Evolutionary conservation across 305 asterid species (phyloP).

Genomic region (Fraxinus velutina): DNA sequence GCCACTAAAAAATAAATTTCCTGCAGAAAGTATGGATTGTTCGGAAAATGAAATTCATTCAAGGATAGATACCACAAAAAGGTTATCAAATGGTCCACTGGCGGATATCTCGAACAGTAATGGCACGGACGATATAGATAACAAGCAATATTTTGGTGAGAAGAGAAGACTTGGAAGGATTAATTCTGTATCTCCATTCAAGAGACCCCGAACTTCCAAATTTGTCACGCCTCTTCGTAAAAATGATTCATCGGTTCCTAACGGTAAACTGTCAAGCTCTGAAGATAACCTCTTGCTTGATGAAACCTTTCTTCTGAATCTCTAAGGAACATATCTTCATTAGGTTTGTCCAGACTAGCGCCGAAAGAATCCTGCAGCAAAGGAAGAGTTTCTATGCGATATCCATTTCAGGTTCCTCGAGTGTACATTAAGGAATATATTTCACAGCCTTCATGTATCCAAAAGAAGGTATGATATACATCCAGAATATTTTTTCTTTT

Average conservation of each 20-base stretch:
- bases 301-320: slow-evolving; percentile 27
- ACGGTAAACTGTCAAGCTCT: slow-evolving; percentile 46
- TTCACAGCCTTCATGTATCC: slow-evolving; percentile 49
- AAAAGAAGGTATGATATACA: slow-evolving; percentile 49
- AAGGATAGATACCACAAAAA: slow-evolving; percentile 30
- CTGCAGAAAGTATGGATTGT: slow-evolving; percentile 22
- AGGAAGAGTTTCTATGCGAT: slow-evolving; percentile 56
- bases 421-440: slow-evolving; percentile 63
- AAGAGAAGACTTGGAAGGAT: slow-evolving; percentile 54
- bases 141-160: slow-evolving; percentile 46
- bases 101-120: slow-evolving; percentile 65
- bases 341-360: slow-evolving; percentile 63
- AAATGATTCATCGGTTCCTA: slow-evolving; percentile 35
- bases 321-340: slow-evolving; percentile 33
- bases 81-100: slow-evolving; percentile 49
- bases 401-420: slow-evolving; percentile 57
- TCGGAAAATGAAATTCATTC: slow-evolving; percentile 32
- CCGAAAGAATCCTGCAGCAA: slow-evolving; percentile 46
- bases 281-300: slow-evolving; percentile 26
- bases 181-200: slow-evolving; percentile 68
- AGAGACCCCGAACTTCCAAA: slow-evolving; percentile 75
- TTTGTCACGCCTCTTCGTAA: slow-evolving; percentile 60
- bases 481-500: slow-evolving; percentile 20
- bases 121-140: slow-evolving; percentile 26
- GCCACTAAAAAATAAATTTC: slow-evolving; percentile 27